Evolutionary conservation across 352 stramenopile species (phyloP).

Genomic region (Blastocystis sp.): DNA sequence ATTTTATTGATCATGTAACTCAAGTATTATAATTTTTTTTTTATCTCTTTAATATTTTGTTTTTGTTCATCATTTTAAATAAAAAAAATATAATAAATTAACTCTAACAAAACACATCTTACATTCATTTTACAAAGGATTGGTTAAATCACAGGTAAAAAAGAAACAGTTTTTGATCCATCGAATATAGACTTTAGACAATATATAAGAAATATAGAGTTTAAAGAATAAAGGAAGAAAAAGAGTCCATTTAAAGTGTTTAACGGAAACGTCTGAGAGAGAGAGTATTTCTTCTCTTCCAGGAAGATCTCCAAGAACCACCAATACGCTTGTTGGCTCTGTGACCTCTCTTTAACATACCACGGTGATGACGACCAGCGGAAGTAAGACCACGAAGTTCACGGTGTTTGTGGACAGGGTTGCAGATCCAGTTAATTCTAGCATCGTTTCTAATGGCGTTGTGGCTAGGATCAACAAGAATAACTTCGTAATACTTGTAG

Average conservation of each 20-base stretch:
- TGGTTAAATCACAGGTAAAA: no score
- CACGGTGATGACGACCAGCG: conserved; percentile 79
- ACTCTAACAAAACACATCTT: no score
- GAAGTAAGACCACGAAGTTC: conserved; percentile 93
- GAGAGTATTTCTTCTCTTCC: conserved; percentile 91
- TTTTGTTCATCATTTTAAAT: no score
- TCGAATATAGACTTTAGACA: no score
- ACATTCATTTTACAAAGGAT: no score
- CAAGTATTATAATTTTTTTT: no score
- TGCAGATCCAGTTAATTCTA: conserved; percentile 98
- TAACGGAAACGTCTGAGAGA: conserved; percentile 94
- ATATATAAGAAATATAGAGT: no score
- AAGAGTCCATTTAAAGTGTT: conserved; percentile 35
- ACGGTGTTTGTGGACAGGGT: conserved; percentile 93
- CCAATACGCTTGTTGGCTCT: conserved; percentile 94
- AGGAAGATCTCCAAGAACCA: conserved; percentile 80
- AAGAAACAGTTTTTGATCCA: no score
- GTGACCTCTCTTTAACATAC: conserved; percentile 90
- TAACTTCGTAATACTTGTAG: conserved; percentile 99
- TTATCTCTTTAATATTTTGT: no score
- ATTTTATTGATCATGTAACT: no score
- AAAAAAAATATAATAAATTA: no score
- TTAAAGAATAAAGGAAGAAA: no score
- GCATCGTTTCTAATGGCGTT: conserved; percentile 89
- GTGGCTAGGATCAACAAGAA: conserved; percentile 91